phyloP scores from a whole-genome alignment of 2,329 filamentous ascomycete species.

The Mollisiaceae sp. region DNA sequence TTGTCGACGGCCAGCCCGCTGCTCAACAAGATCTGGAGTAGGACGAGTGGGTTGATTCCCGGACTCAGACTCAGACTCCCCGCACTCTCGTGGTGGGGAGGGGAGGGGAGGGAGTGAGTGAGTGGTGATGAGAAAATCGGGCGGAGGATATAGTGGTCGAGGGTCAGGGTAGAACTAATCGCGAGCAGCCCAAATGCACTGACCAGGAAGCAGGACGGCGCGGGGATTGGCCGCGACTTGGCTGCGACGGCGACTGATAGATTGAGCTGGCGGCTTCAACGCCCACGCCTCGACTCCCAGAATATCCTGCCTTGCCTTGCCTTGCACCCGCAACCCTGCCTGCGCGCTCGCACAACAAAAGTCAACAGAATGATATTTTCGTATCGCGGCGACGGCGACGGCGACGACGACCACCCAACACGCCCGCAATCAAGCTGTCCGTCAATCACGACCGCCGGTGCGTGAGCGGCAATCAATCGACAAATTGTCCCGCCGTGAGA shows the following conservation, averaged over 20 bases:
- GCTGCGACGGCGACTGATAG: too few relatives aligned
- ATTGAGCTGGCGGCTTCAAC: not conserved
- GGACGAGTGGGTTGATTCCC: not conserved
- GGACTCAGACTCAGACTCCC: conserved; percentile 10
- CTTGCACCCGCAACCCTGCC: too few relatives aligned
- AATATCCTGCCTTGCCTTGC: too few relatives aligned
- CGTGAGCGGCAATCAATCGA: conserved; percentile 9
- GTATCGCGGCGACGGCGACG: not conserved
- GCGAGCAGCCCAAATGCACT: conserved; percentile 1
- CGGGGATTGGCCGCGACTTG: conserved; percentile 2
- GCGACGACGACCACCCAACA: not conserved
- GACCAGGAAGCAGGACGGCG: not conserved
- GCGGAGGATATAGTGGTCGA: conserved; percentile 1
- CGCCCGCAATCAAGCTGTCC: not conserved
- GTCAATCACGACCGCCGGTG: conserved; percentile 1
- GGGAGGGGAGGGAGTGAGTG: not conserved
- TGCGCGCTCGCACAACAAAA: too few relatives aligned
- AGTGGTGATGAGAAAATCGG: conserved; percentile 2
- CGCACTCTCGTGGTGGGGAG: conserved; percentile 11
- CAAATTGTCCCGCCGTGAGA: not conserved
- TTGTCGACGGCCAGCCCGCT: not conserved
- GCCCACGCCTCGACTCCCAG: not conserved
- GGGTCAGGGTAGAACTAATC: too few relatives aligned
- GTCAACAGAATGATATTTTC: not conserved
- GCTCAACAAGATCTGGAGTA: not conserved